A percentile compares a stretch with the other conserved stretches of the same genome.
Conservation (phyloP, 768 basidiomycete species). For the Pisolithus marmoratus region DNA sequence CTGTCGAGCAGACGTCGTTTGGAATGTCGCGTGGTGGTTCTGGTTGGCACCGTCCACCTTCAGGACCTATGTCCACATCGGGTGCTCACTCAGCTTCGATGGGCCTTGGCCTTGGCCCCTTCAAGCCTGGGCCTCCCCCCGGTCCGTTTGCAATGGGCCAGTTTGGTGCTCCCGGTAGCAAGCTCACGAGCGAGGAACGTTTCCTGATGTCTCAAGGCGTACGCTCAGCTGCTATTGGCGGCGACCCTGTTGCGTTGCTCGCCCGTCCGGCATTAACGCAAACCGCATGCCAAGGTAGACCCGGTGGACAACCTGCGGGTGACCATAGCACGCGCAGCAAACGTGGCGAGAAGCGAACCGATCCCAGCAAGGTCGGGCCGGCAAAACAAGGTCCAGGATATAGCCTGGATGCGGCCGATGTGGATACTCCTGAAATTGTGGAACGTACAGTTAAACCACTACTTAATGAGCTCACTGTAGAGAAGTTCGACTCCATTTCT, state of each 20-base stretch:
- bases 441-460: constrained; percentile 89
- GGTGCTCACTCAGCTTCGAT: constrained; percentile 43
- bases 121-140: constrained; percentile 27
- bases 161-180: constrained; percentile 48
- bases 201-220: constrained; percentile 39
- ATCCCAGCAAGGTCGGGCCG: constrained; percentile 39
- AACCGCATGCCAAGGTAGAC: constrained; percentile 60
- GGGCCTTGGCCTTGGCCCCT: constrained; percentile 39
- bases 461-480: constrained; percentile 95
- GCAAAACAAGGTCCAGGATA: constrained; percentile 31
- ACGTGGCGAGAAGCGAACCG: constrained; percentile 70
- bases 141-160: constrained; percentile 58
- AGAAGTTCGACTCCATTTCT: constrained; percentile 94
- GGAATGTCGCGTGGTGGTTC: constrained; percentile 58
- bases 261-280: constrained; percentile 60
- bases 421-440: constrained; percentile 76
- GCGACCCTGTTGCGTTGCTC: constrained; percentile 42
- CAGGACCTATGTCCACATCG: constrained; percentile 37
- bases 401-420: constrained; percentile 35
- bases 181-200: constrained; percentile 68
- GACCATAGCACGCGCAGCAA: constrained; percentile 69
- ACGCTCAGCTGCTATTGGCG: constrained; percentile 55
- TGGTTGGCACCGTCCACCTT: constrained; percentile 48
- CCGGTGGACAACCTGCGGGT: constrained; percentile 39
- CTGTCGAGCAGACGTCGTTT: constrained; percentile 52